Evolutionary conservation across 371 early-diverging fungal genomes (phyloP).

Genomic region (Dipsacomyces acuminosporus): DNA sequence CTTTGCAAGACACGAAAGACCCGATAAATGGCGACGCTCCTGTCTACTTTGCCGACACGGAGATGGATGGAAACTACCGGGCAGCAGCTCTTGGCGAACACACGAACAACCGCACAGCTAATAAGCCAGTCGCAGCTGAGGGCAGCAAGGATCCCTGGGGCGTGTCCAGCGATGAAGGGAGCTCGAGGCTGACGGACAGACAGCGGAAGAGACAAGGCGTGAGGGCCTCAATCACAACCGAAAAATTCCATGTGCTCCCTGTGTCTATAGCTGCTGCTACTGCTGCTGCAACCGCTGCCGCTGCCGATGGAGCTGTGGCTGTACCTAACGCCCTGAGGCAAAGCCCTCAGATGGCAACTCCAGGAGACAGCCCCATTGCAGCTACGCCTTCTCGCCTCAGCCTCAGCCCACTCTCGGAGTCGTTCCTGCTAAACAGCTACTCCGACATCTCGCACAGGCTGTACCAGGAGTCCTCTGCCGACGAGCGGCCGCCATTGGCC

Average conservation of each 20-base stretch:
- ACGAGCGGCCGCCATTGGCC: conserved; percentile 8
- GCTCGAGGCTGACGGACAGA: conserved; percentile 8
- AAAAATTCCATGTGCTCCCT: conserved; percentile 26
- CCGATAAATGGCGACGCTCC: conserved; percentile 18
- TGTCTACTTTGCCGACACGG: conserved; percentile 25
- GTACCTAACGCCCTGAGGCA: too few species aligned
- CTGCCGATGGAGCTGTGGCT: too few species aligned
- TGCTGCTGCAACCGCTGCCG: not conserved
- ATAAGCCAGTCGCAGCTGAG: not conserved
- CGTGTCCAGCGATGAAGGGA: conserved; percentile 20
- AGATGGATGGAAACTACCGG: conserved; percentile 23
- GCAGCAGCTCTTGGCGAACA: conserved; percentile 2
- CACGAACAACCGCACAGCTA: not conserved
- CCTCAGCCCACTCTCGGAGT: conserved; percentile 21
- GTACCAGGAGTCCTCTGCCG: conserved; percentile 31
- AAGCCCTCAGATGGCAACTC: too few species aligned
- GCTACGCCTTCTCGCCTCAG: conserved; percentile 4
- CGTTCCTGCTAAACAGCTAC: conserved; percentile 17
- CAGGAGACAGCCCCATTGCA: conserved; percentile 24
- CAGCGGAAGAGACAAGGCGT: conserved; percentile 32
- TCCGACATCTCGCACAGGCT: conserved; percentile 3
- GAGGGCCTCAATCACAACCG: conserved; percentile 17
- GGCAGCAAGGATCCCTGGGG: conserved; percentile 22
- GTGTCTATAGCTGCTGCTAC: conserved; percentile 2
- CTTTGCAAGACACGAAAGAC: not conserved